These are phyloP conservation scores for Ganoderma lucidum DNA, from an alignment of 1,284 basidiomycete genomes.

Conservation along the genomic window DNA sequence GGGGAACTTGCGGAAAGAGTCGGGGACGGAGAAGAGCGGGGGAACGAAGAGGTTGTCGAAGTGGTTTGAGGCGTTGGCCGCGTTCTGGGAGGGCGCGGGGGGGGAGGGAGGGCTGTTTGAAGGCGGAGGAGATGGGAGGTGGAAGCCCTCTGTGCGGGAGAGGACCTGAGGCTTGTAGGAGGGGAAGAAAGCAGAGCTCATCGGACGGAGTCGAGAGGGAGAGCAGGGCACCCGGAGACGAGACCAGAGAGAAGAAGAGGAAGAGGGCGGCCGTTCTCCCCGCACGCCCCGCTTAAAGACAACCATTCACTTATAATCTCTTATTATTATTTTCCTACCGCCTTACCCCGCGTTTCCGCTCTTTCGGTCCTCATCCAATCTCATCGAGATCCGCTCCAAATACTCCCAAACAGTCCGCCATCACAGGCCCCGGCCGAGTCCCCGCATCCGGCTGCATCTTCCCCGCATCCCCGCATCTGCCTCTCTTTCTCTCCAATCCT, in stretches of 20 bases:
- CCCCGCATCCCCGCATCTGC: conserved; percentile 26
- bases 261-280: conserved; percentile 32
- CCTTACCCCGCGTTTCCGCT: conserved; percentile 27
- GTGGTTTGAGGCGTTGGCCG: conserved; percentile 34
- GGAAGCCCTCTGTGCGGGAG: conserved; percentile 69
- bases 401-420: conserved; percentile 26
- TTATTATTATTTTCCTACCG: conserved; percentile 31
- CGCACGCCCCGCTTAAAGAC: conserved; percentile 32
- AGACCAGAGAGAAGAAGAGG: conserved; percentile 16
- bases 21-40: conserved; percentile 52
- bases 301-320: conserved; percentile 31
- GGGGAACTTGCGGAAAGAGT: conserved; percentile 60
- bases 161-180: conserved; percentile 51
- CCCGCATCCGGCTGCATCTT: conserved; percentile 29
- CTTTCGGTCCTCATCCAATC: conserved; percentile 13
- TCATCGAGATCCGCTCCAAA: conserved; percentile 19
- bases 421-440: conserved; percentile 30
- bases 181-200: conserved; percentile 39
- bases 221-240: conserved; percentile 10
- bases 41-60: conserved; percentile 53
- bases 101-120: conserved; percentile 49
- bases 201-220: conserved; percentile 25
- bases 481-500: neutral
- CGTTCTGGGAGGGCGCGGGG: conserved; percentile 43
- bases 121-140: conserved; percentile 57